These are phyloP conservation scores for Tuber melanosporum DNA, from an alignment of 495 filamentous ascomycete genomes.

Conservation along the genomic window DNA sequence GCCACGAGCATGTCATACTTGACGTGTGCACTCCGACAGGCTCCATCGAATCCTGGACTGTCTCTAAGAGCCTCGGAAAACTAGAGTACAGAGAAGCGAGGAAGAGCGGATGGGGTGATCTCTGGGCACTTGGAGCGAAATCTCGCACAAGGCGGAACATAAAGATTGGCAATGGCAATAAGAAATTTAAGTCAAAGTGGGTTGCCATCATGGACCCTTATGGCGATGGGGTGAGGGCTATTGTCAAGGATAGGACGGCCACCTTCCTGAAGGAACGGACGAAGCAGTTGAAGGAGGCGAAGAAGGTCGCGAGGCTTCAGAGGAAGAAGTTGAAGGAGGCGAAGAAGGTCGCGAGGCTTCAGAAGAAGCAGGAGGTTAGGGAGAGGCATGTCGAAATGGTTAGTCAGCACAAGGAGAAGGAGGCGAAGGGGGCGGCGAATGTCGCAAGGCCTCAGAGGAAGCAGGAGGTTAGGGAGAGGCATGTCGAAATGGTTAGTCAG, in stretches of 20 bases:
- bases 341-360: no score
- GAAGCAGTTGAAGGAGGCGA: not conserved
- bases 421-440: no score
- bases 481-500: no score
- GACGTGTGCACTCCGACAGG: conserved; percentile 86
- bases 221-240: conserved; percentile 34
- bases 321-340: no score
- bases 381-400: not conserved
- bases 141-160: conserved; percentile 59
- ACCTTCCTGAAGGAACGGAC: not conserved
- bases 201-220: conserved; percentile 30
- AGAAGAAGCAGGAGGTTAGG: not conserved
- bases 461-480: no score
- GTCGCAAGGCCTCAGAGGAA: no score
- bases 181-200: conserved; percentile 22
- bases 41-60: conserved; percentile 86
- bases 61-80: conserved; percentile 71
- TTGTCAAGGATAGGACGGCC: conserved; percentile 27
- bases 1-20: conserved; percentile 75
- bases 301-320: not conserved
- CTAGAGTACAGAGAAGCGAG: conserved; percentile 84
- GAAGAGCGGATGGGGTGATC: conserved; percentile 83
- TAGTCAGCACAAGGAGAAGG: not conserved
- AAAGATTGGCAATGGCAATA: conserved; percentile 43
- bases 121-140: conserved; percentile 94